Evolutionary conservation across 129 eudicot species (phyloP).

Genomic region (Oenanthe sinensis): DNA sequence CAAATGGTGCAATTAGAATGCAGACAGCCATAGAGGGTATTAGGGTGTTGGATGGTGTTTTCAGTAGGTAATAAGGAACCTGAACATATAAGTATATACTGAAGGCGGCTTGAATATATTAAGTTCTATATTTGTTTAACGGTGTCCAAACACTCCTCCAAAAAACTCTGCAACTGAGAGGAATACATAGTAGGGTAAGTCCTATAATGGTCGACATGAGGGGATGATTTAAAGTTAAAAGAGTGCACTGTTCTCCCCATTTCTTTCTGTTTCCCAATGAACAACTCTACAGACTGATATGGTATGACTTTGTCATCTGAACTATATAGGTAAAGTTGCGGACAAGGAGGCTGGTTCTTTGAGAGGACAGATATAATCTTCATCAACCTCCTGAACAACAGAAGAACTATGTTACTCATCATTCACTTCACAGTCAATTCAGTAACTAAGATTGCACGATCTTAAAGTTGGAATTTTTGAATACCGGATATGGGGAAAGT

Average conservation of each 20-base stretch:
- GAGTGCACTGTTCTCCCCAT: conserved; percentile 47
- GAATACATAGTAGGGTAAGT: conserved; percentile 55
- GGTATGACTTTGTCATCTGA: conserved; percentile 82
- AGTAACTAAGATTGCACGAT: not conserved
- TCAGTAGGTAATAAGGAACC: not conserved
- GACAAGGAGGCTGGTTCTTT: conserved; percentile 53
- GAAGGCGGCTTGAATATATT: not conserved
- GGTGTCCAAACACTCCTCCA: conserved; percentile 37
- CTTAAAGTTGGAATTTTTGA: not conserved
- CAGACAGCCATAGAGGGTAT: not conserved
- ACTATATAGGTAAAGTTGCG: conserved; percentile 88
- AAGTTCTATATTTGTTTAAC: conserved; percentile 19
- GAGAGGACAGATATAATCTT: conserved; percentile 41
- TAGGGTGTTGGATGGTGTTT: not conserved
- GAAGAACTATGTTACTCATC: not conserved
- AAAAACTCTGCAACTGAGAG: conserved; percentile 40
- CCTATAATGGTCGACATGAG: conserved; percentile 87
- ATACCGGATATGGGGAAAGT: conserved; percentile 4
- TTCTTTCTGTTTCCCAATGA: conserved; percentile 45
- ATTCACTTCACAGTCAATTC: not conserved
- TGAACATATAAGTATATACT: not conserved
- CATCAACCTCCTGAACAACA: conserved; percentile 47
- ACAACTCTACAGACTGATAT: conserved; percentile 45
- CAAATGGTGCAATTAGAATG: not conserved
- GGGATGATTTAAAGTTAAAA: conserved; percentile 56